Conservation (phyloP, 352 stramenopile species). For the Phytophthora rubi region DNA sequence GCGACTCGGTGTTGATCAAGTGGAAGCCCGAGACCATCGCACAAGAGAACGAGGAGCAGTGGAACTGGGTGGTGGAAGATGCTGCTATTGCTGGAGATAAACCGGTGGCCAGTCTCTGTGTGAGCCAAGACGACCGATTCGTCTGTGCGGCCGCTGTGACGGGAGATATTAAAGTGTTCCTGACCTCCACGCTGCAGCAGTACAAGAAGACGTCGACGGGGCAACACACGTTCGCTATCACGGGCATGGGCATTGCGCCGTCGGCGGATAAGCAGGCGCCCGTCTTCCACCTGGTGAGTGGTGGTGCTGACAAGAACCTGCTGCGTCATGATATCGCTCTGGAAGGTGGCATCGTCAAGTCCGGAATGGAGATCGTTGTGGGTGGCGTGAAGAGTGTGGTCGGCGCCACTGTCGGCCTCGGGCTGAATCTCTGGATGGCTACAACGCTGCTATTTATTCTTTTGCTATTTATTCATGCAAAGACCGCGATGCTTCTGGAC, state of each 20-base stretch:
- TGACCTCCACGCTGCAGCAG: conserved; percentile 46
- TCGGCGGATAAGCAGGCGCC: conserved; percentile 40
- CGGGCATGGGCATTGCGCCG: conserved; percentile 76
- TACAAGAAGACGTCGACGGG: conserved; percentile 63
- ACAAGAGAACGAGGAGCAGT: conserved; percentile 74
- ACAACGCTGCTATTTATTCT: conserved; percentile 70
- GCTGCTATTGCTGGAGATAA: conserved; percentile 68
- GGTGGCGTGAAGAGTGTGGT: conserved; percentile 40
- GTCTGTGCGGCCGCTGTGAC: conserved; percentile 76
- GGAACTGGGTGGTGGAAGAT: conserved; percentile 67
- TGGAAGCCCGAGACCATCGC: conserved; percentile 76
- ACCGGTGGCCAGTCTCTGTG: conserved; percentile 77
- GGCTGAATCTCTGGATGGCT: conserved; percentile 55
- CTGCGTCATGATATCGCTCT: conserved; percentile 70
- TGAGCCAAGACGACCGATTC: conserved; percentile 77
- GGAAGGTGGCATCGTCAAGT: conserved; percentile 61
- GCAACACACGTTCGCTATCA: conserved; percentile 85
- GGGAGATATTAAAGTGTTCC: conserved; percentile 76
- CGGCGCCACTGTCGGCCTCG: conserved; percentile 45
- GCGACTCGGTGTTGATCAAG: conserved; percentile 83
- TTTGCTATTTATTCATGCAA: conserved; percentile 79
- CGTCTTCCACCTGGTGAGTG: conserved; percentile 65
- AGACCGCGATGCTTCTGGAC: conserved; percentile 57
- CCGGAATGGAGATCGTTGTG: conserved; percentile 43
- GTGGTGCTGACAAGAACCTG: conserved; percentile 78